Base-by-base conservation (phyloP, 306 rosid species). In the Castanea sativa region DNA sequence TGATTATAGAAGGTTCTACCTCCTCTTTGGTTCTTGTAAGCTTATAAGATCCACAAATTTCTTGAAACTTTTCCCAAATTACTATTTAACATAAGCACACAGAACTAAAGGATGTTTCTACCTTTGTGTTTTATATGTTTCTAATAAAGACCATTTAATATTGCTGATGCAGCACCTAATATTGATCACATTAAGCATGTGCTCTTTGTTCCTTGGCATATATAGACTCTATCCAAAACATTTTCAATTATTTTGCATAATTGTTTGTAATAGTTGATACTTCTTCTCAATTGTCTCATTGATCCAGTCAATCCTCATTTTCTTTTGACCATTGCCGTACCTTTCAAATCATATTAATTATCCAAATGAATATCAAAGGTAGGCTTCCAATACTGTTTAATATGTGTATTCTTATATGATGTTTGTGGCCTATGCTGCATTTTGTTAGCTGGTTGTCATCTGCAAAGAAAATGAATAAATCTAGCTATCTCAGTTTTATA, bases 1-100 rank as follows among this genome's bases (percentile, higher is more conserved):
- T 45, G 98, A 94, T 82, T 94, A 92, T 75, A 91, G 96, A 91
- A 94, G 98, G 97, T 93, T 79, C 71, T 78, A 12, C 6, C 41
- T 80, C 73, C 71, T 69, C 65, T 76, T 35, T 64, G 73, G 69
- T 21, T 69, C 16, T 38, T 23, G 41, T 29, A 29, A 64, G 70
- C 70, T 30, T 64, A 30, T 15, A 29, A 30, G 30, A 63, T 29
- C 20, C 20, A 27, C 8, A 27, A 60, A 30, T 14, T 60, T 60
- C 35, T 60, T 13, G 68, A 25, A 23, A 23, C 7, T 60, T 60
- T 56, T 5, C 12, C 23, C 27, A 19, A 29, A 56, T 35, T 35
- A 35, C 43, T 35, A 35, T 35, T 35, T 35, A 8, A 5, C 43
- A 4, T 35, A 6, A 35, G 43, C 43, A 35, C 43, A 35, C 25